Conservation (phyloP, 2,329 filamentous ascomycete species). For the Fusarium lateritium region DNA sequence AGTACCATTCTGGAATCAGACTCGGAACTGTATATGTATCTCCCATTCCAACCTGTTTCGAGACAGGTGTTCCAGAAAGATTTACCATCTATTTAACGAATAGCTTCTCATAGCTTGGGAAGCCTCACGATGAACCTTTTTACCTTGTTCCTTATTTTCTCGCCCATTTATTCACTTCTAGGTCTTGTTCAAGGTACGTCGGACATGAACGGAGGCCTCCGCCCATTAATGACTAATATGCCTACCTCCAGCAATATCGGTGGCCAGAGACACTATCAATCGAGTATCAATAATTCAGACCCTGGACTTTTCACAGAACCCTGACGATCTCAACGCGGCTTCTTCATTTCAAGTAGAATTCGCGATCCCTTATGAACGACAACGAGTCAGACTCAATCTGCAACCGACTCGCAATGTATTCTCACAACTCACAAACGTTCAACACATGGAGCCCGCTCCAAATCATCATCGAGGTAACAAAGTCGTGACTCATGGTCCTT, state of each 20-base stretch:
- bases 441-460: slow-evolving; percentile 13
- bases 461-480: not conserved
- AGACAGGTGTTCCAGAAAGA: not conserved
- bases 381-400: slow-evolving; percentile 25
- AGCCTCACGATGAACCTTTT: slow-evolving; percentile 24
- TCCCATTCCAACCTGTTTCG: not conserved
- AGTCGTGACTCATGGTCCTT: not conserved
- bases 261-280: slow-evolving; percentile 7
- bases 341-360: slow-evolving; percentile 39
- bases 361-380: slow-evolving; percentile 2
- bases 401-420: slow-evolving; percentile 32
- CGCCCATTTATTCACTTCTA: not conserved
- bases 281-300: slow-evolving; percentile 21
- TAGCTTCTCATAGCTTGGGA: not conserved
- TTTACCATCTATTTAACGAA: not conserved
- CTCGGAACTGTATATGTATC: slow-evolving; percentile 13
- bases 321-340: not conserved
- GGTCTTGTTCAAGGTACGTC: slow-evolving; percentile 20
- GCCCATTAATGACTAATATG: slow-evolving; percentile 8
- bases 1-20: not conserved
- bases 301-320: slow-evolving; percentile 20
- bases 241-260: slow-evolving; percentile 13
- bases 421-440: slow-evolving; percentile 26
- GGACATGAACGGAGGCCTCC: accelerated
- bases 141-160: slow-evolving; percentile 13